Evolutionary conservation across 2,329 filamentous ascomycete species (phyloP).

Genomic region (Talaromyces sp.): DNA sequence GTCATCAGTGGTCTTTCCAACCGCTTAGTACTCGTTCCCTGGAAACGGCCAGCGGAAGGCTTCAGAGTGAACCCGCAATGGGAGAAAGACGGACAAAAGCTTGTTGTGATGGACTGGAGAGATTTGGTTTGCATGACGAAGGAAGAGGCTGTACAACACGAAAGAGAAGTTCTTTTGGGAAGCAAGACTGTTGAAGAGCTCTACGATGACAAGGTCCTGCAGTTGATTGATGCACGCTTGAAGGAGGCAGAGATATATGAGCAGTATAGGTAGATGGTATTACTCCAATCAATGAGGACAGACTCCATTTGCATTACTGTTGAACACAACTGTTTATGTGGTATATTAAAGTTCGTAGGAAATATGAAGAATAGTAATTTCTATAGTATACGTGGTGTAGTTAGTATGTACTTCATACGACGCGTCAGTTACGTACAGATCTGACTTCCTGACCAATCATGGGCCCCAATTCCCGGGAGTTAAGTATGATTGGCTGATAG

Average conservation of each 20-base stretch:
- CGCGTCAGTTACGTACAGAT: neutral
- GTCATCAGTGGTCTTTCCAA: constrained; percentile 78
- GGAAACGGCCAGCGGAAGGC: constrained; percentile 63
- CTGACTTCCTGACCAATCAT: neutral
- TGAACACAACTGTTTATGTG: no score
- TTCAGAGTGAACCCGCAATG: constrained; percentile 62
- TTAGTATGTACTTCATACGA: neutral
- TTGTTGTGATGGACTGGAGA: constrained; percentile 62
- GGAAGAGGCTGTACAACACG: constrained; percentile 78
- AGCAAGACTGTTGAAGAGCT: constrained; percentile 66
- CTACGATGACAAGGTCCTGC: constrained; percentile 67
- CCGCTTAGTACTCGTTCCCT: constrained; percentile 73
- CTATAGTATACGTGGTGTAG: no score
- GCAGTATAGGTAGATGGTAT: constrained; percentile 41
- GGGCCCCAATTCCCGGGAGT: no score
- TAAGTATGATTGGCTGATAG: neutral
- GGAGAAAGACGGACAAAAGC: constrained; percentile 66
- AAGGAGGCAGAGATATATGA: constrained; percentile 62
- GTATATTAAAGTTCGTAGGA: neutral
- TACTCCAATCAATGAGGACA: neutral
- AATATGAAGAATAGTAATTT: no score
- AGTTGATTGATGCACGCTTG: constrained; percentile 63
- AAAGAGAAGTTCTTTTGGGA: constrained; percentile 72
- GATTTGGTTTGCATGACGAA: constrained; percentile 90
- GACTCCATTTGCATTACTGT: neutral